Evolutionary conservation across 345 rosid genomes (phyloP), one percentile per base, ranked within the genome.

Genomic region (Orychophragmus violaceus): DNA sequence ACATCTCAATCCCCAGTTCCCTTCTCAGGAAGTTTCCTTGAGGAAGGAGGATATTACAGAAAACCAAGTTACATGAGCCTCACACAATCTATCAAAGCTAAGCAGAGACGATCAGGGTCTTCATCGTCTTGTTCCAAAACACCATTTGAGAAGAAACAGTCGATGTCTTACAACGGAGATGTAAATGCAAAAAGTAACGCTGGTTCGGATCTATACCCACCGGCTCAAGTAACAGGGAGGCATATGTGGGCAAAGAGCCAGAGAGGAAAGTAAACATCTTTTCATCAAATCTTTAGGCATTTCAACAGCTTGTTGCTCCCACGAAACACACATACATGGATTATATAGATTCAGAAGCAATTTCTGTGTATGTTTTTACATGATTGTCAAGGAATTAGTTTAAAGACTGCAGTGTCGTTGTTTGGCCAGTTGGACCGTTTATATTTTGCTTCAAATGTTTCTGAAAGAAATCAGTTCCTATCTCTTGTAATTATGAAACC

Each of bases 51-150:
- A 27, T 56, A 72, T 9, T 58, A 69, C 58, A 74, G 69, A 22
- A 87, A 88, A 62, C 97, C 96, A 1, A 77, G 89, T 68, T 94
- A 81, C 80, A 87, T 94, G 97, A 85, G 70, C 58, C 78, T 82
- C 22, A 94, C 99, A 0, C 82, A 81, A 58, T 88, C 91, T 24
- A 83, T 72, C 13, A 90, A 85, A 71, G 95, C 95, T n/a, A 90
- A 87, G 82, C 88, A 82, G 45, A 84, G 81, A 48, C 71, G 75
- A 22, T 67, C 70, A 63, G 81, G 77, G 53, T 62, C 74, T 33
- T 53, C 75, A 42, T 62, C 73, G 0, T 53, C 81, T 54, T 65
- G 80, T 44, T 48, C 69, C 13, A 62, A 71, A 32, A 29, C 55
- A 63, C 78, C 60, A 25, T 76, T 81, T 65, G 73, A 59, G 3